Evolutionary conservation across 2,329 filamentous ascomycete species (phyloP).

Genomic region (Claviceps sp.): DNA sequence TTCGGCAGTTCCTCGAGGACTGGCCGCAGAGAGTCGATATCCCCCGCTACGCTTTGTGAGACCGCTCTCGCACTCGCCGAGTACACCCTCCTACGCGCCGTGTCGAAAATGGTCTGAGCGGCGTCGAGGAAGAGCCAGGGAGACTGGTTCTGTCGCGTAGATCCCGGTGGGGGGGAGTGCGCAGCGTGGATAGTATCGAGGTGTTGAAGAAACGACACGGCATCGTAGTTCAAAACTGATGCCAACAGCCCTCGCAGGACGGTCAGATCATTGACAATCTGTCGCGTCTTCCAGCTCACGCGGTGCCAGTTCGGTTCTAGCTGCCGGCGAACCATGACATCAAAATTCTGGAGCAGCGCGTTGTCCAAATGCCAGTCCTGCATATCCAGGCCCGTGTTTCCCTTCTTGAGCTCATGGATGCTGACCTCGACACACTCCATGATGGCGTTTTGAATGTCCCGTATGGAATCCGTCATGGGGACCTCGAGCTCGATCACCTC

Average conservation of each 20-base stretch:
- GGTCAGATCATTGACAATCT: conserved; percentile 82
- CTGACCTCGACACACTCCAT: conserved; percentile 94
- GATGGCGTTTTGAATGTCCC: conserved; percentile 82
- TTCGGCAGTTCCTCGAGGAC: conserved; percentile 92
- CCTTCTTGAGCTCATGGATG: conserved; percentile 85
- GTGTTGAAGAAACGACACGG: conserved; percentile 83
- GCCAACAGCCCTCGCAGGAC: conserved; percentile 74
- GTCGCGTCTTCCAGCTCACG: conserved; percentile 85
- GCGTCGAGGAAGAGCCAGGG: conserved; percentile 96
- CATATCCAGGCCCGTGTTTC: conserved; percentile 81
- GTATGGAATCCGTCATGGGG: conserved; percentile 90
- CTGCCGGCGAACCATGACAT: conserved; percentile 75
- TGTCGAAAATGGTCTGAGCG: conserved; percentile 86
- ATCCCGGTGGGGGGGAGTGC: conserved; percentile 76
- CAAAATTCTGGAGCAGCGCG: conserved; percentile 84
- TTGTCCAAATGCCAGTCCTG: conserved; percentile 95
- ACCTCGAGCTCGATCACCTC: conserved; percentile 96
- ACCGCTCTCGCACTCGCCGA: conserved; percentile 48
- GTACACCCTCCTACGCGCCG: conserved; percentile 79
- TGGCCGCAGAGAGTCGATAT: conserved; percentile 54
- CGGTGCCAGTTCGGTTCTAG: conserved; percentile 95
- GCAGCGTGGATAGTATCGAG: conserved; percentile 88
- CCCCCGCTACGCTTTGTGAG: conserved; percentile 23
- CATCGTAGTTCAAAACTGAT: conserved; percentile 71
- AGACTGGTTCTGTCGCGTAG: conserved; percentile 76